A percentile compares a stretch with the other conserved stretches of the same genome.
phyloP scores from a whole-genome alignment of 805 yeast genomes.

The Candida chauliodis region DNA sequence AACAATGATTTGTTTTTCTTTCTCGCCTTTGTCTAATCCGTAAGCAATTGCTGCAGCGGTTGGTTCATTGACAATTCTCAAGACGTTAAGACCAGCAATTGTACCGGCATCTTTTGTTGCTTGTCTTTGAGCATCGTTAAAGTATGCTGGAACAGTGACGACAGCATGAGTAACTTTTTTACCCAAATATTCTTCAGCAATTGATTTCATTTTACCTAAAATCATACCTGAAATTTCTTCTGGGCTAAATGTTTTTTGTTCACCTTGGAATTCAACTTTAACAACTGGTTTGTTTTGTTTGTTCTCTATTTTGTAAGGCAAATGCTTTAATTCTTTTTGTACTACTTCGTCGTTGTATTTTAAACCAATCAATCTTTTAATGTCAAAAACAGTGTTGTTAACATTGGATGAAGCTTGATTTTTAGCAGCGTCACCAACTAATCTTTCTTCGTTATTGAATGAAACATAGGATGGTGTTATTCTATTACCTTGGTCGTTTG shows the following conservation, averaged over 20 bases:
- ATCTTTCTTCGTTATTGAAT: slow-evolving; percentile 87
- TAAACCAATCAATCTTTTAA: slow-evolving; percentile 92
- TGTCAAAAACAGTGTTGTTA: slow-evolving; percentile 83
- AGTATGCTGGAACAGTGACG: slow-evolving; percentile 95
- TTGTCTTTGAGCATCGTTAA: slow-evolving; percentile 97
- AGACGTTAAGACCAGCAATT: slow-evolving; percentile 92
- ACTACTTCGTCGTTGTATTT: slow-evolving; percentile 79
- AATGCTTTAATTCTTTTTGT: slow-evolving; percentile 52
- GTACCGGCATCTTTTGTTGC: slow-evolving; percentile 98
- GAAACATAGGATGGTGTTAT: slow-evolving; percentile 96
- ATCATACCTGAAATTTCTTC: slow-evolving; percentile 96
- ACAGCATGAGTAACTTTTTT: slow-evolving; percentile 72
- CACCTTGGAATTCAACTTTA: slow-evolving; percentile 79
- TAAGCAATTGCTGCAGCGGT: slow-evolving; percentile 75
- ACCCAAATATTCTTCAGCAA: slow-evolving; percentile 81
- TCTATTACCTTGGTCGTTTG: slow-evolving; percentile 98
- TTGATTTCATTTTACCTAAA: slow-evolving; percentile 81
- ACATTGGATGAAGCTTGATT: slow-evolving; percentile 97
- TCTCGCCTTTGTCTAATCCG: slow-evolving; percentile 57
- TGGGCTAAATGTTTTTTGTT: slow-evolving; percentile 83
- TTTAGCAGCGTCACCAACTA: slow-evolving; percentile 96
- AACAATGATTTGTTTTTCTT: slow-evolving; percentile 44
- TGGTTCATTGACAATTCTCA: slow-evolving; percentile 94
- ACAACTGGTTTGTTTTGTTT: slow-evolving; percentile 76
- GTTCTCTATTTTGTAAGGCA: slow-evolving; percentile 79